Percentiles rank a stretch among this genome's conserved stretches.
phyloP scores from a whole-genome alignment of 2,329 filamentous ascomycete genomes.

The Tolypocladium cylindrosporum region DNA sequence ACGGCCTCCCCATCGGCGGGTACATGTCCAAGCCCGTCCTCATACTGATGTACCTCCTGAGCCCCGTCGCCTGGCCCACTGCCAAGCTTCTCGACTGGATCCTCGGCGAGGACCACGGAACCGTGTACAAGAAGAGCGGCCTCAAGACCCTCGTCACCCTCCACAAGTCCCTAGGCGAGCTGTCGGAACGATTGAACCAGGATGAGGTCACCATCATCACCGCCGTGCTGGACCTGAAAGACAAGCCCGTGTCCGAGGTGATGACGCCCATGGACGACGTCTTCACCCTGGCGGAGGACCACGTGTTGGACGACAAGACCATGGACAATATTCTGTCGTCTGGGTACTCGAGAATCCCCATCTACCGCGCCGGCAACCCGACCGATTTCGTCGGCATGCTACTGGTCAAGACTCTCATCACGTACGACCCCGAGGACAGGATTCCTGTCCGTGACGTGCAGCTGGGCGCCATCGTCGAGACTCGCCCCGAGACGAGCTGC shows the following conservation, averaged over 20 bases:
- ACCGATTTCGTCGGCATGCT: slow-evolving; percentile 96
- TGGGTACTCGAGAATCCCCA: slow-evolving; percentile 92
- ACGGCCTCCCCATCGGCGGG: slow-evolving; percentile 87
- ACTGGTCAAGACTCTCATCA: slow-evolving; percentile 96
- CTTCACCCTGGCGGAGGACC: slow-evolving; percentile 93
- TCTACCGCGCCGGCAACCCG: slow-evolving; percentile 74
- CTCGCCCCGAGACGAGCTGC: slow-evolving; percentile 88
- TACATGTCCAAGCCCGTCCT: slow-evolving; percentile 87
- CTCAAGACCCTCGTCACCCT: slow-evolving; percentile 93
- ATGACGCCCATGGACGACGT: slow-evolving; percentile 99
- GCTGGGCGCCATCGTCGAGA: slow-evolving; percentile 89
- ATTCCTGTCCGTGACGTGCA: slow-evolving; percentile 83
- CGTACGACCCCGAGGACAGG: slow-evolving; percentile 91
- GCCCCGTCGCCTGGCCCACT: slow-evolving; percentile 85
- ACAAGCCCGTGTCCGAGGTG: slow-evolving; percentile 86
- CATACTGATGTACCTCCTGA: slow-evolving; percentile 82
- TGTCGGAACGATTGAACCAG: slow-evolving; percentile 82
- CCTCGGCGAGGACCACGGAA: slow-evolving; percentile 89
- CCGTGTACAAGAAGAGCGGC: slow-evolving; percentile 95
- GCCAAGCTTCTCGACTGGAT: slow-evolving; percentile 91
- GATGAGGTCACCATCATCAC: slow-evolving; percentile 99
- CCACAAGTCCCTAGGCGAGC: slow-evolving; percentile 82
- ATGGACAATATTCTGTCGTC: slow-evolving; percentile 91
- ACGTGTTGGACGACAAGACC: slow-evolving; percentile 81
- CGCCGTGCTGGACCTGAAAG: slow-evolving; percentile 90